Evolutionary conservation across 108 stramenopile species (phyloP).

Genomic region (Pseudonitzschia multiseries): DNA sequence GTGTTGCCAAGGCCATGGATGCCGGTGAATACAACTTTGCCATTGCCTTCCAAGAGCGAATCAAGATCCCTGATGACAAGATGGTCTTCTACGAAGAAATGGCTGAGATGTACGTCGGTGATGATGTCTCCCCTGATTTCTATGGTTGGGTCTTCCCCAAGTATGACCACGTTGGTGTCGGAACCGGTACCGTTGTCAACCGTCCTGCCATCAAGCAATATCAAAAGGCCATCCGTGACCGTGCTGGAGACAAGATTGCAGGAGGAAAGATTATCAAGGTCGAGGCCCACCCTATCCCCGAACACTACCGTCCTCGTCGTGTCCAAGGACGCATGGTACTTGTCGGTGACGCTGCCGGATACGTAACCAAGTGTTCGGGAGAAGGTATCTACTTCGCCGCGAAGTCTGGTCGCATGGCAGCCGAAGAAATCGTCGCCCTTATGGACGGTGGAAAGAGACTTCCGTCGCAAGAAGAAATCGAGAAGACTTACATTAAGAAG

Average conservation of each 20-base stretch:
- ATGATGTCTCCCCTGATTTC: constrained; percentile 98
- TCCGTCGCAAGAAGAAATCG: constrained; percentile 91
- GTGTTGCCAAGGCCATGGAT: constrained; percentile 98
- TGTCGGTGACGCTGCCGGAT: constrained; percentile 97
- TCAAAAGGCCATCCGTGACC: constrained; percentile 98
- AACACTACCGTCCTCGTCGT: constrained; percentile 96
- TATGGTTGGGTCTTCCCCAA: constrained; percentile 99
- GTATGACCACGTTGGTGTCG: constrained; percentile 98
- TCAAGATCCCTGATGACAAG: constrained; percentile 96
- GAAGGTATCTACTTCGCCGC: constrained; percentile 99
- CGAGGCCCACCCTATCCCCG: constrained; percentile 98
- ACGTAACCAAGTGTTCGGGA: constrained; percentile 98
- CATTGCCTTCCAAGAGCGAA: constrained; percentile 99
- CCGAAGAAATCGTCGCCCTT: constrained; percentile 88
- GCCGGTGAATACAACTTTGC: constrained; percentile 98
- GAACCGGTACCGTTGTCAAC: constrained; percentile 98
- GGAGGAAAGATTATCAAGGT: constrained; percentile 99
- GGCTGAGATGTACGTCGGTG: constrained; percentile 98
- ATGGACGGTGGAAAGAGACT: constrained; percentile 87
- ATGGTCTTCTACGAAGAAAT: constrained; percentile 98
- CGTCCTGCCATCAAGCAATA: constrained; percentile 98
- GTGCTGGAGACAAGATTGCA: constrained; percentile 96
- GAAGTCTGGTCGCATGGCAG: constrained; percentile 98
- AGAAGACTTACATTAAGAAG: constrained; percentile 90
- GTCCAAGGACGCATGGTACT: constrained; percentile 92